These are phyloP conservation scores for Eucalyptus camaldulensis DNA, from an alignment of 345 rosid genomes.

Conservation along the genomic window DNA sequence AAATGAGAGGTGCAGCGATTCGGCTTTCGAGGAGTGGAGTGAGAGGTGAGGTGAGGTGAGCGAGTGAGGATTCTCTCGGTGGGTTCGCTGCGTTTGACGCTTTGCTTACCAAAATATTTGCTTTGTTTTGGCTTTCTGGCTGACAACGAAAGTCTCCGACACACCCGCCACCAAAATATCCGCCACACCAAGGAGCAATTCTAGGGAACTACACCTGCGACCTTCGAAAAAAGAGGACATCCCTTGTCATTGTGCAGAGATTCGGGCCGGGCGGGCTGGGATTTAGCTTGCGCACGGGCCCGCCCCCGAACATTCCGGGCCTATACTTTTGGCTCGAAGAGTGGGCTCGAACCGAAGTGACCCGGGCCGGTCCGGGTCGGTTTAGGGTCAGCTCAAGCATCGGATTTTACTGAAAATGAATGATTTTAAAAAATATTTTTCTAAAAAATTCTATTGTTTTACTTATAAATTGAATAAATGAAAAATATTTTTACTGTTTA, in stretches of 20 bases:
- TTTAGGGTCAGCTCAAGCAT: background rate
- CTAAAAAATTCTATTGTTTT: too few relatives aligned
- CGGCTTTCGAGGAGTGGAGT: background rate
- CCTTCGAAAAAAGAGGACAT: background rate
- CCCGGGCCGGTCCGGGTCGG: background rate
- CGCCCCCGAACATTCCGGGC: background rate
- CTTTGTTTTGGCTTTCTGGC: background rate
- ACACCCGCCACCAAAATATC: background rate
- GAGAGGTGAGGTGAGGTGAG: background rate
- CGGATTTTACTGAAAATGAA: background rate
- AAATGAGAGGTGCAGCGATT: background rate
- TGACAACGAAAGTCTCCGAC: background rate
- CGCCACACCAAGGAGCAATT: background rate
- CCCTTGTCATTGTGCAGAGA: background rate
- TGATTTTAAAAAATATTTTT: too few relatives aligned
- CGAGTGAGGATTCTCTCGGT: background rate
- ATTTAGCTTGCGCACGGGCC: background rate
- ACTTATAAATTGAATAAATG: too few relatives aligned
- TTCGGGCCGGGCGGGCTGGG: background rate
- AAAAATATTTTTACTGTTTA: too few relatives aligned
- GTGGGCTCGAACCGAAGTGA: background rate
- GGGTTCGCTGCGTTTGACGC: background rate
- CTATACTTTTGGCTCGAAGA: background rate
- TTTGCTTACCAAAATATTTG: background rate
- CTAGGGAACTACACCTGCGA: background rate